A percentile compares a stretch with the other conserved stretches of the same genome.
Evolutionary conservation across 768 basidiomycete genomes (phyloP).

Genomic region (Lactifluus hygrophoroides): DNA sequence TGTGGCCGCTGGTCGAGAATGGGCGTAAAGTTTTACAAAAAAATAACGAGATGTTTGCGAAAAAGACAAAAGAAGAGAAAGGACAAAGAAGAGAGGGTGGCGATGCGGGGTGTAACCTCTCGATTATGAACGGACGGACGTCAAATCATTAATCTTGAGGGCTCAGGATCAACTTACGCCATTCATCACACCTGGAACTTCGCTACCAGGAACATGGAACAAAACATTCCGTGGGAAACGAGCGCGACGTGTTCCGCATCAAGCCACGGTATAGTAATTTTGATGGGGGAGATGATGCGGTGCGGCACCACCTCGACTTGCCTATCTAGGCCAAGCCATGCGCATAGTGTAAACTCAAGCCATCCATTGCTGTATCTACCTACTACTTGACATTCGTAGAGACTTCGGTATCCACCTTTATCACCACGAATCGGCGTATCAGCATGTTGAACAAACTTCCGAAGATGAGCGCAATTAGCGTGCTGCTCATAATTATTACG

Average conservation of each 20-base stretch:
- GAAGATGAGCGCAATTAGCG: constrained; percentile 86
- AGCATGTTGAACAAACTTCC: constrained; percentile 86
- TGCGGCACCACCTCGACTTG: background rate
- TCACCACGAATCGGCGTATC: constrained; percentile 70
- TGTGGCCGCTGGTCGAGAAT: too few species aligned
- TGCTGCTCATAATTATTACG: constrained; percentile 94
- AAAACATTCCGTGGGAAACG: background rate
- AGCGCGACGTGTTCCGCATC: too few species aligned
- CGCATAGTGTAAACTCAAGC: too few species aligned
- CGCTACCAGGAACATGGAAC: background rate
- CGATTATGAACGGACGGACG: background rate
- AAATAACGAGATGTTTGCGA: too few species aligned
- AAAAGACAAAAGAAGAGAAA: too few species aligned
- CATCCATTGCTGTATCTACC: too few species aligned
- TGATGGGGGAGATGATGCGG: too few species aligned
- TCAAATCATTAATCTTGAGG: background rate
- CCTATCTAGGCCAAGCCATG: background rate
- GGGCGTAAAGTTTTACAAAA: too few species aligned
- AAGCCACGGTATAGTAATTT: too few species aligned
- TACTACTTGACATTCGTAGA: background rate
- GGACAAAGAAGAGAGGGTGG: background rate
- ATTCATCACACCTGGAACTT: background rate
- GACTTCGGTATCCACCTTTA: constrained; percentile 24
- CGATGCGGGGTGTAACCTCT: background rate
- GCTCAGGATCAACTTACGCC: background rate